Evolutionary conservation across 1,284 basidiomycete species (phyloP), one percentile per base, ranked within the genome.

Genomic region (Ceraceosorus guamensis): DNA sequence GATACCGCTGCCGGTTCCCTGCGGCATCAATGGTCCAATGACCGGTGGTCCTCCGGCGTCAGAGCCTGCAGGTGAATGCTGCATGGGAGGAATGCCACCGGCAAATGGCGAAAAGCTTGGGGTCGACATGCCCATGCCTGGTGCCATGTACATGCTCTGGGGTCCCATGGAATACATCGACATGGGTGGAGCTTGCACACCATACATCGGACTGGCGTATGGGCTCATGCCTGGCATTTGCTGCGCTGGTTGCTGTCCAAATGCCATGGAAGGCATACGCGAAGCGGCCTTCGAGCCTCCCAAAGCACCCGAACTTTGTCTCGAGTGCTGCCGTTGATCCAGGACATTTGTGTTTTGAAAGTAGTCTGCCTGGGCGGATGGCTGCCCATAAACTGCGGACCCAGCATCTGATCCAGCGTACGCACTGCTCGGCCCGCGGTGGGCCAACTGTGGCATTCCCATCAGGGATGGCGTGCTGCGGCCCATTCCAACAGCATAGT

Each of bases 271-370:
- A 6, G 53, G 35, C 16, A 50, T 43, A 24, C 52, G 39, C 30
- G 59, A 52, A 13, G 8, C 46, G 13, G 32, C 43, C 10, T 53
- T 46, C 34, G 48, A 48, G 14, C 32, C 50, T 24, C 44, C 24
- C 11, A 52, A 41, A 11, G 14, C 30, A 2, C 32, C 32, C 2
- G 35, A 8, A 46, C 37, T 24, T 30, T 65, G 55, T 30, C 70
- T 50, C 34, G 70, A 70, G 48, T 67, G 67, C 10, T 45, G 49
- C 18, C 57, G 59, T 50, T 59, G 52, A 30, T 34, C 56, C 3
- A 74, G 46, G 49, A 75, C 58, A 46, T 75, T 74, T 11, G 71
- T 75, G 49, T 63, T 60, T 49, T 72, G 73, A 53, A 71, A 75
- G 58, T 73, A 75, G 61, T 75, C 69, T 46, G 64, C 67, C 8